phyloP scores from a whole-genome alignment of 495 filamentous ascomycete species.

The Cetradonia linearis region DNA sequence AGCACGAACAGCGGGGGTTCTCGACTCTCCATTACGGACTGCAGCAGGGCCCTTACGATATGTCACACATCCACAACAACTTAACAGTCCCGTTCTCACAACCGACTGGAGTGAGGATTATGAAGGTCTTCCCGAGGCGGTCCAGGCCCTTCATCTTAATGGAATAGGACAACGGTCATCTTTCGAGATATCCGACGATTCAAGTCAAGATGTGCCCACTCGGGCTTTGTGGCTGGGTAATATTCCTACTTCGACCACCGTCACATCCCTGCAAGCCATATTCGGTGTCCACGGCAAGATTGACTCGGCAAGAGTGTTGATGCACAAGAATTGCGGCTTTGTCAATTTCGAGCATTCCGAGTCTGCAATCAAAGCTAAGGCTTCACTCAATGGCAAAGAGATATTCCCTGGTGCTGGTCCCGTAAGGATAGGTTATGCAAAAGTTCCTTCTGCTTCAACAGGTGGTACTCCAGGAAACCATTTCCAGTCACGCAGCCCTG shows the following conservation, averaged over 20 bases:
- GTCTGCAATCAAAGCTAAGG: slow-evolving; percentile 80
- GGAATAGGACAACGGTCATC: slow-evolving; percentile 41
- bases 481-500: slow-evolving; percentile 91
- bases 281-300: slow-evolving; percentile 87
- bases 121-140: slow-evolving; percentile 60
- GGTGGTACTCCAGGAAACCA: slow-evolving; percentile 74
- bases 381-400: slow-evolving; percentile 84
- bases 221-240: slow-evolving; percentile 94
- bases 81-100: slow-evolving; percentile 14
- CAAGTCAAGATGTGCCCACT: slow-evolving; percentile 78
- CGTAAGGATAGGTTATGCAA: slow-evolving; percentile 91
- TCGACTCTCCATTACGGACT: slow-evolving; percentile 70
- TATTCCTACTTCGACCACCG: slow-evolving; percentile 94
- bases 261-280: slow-evolving; percentile 83
- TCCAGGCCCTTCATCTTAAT: slow-evolving; percentile 68
- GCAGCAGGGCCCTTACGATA: slow-evolving; percentile 58
- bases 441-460: slow-evolving; percentile 77
- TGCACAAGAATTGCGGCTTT: slow-evolving; percentile 98
- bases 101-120: slow-evolving; percentile 43
- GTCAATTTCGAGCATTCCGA: slow-evolving; percentile 91
- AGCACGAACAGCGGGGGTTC: slow-evolving; percentile 78
- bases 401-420: slow-evolving; percentile 96
- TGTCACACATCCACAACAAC: slow-evolving; percentile 18
- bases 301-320: slow-evolving; percentile 83
- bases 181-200: slow-evolving; percentile 49